Base-by-base conservation (phyloP, 805 yeast species). In the Saturnispora serradocipensis region DNA sequence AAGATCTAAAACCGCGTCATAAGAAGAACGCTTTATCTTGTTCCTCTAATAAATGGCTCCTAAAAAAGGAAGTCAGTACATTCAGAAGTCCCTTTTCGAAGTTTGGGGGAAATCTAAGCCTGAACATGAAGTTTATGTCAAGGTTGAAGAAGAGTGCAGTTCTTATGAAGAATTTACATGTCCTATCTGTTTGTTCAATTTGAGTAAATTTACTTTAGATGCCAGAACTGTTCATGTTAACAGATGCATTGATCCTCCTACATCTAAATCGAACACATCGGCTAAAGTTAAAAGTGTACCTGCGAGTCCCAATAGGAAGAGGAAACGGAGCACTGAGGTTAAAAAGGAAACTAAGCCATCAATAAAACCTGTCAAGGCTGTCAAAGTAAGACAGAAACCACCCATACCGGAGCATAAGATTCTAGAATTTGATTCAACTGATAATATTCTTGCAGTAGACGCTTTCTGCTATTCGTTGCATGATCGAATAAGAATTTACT, bases 341-440 rank as follows among this genome's bases (percentile, higher is more conserved):
- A 28, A 44, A 44, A 28, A 8, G 18, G 24, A 28, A 46, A 6
- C 32, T 35, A 16, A 27, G 13, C 16, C 25, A 13, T 24, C 51
- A n/a, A 32, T 9, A 30, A 43, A 13, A 6, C 34, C n/a, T 40
- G 20, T 30, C 40, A 46, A 20, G n/a, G 9, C 36, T 13, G 25
- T 25, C 18, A 50, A 46, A 20, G 59, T 53, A 44, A 59, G 60
- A 43, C 54, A 56, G 15, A 62, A 63, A 49, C 66, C 61, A 25
- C 72, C 72, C 1, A 73, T 82, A 2, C 88, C 88, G 0, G 68
- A 68, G 0, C 71, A 80, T 48, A 84, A 84, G 59, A 70, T 75
- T 5, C 57, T 84, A 18, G 56, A 63, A 0, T 80, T 84, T 52
- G 68, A 44, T 13, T 20, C 44, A 3, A 32, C 64, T 8, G 54